Conservation (phyloP, 176 grass and related monocot species). For the Alopecurus myosuroides region DNA sequence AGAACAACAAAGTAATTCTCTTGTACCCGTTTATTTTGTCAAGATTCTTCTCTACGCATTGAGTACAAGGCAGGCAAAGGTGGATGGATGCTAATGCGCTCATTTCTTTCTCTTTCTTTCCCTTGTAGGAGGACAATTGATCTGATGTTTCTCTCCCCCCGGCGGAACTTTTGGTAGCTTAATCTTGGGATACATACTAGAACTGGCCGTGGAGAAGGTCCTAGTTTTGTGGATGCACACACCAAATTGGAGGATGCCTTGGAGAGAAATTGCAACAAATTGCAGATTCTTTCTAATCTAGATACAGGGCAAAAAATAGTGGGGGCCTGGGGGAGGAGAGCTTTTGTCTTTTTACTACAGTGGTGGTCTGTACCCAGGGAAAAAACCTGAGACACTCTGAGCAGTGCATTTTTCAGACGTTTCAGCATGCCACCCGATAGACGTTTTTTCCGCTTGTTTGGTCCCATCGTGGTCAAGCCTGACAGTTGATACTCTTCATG, state of each 20-base stretch:
- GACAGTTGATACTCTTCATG: slow-evolving; percentile 6
- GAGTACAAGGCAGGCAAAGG: neutral
- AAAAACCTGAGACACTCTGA: slow-evolving; percentile 18
- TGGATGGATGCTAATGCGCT: neutral
- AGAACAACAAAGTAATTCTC: slow-evolving; percentile 53
- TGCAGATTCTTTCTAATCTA: slow-evolving; percentile 6
- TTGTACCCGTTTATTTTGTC: neutral
- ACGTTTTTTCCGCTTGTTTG: slow-evolving; percentile 20
- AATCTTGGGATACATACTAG: slow-evolving; percentile 41
- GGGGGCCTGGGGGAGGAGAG: slow-evolving; percentile 1
- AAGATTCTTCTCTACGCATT: neutral
- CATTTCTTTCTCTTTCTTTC: neutral
- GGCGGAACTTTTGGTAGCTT: slow-evolving; percentile 28
- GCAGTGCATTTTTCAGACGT: slow-evolving; percentile 22
- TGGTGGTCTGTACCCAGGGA: neutral
- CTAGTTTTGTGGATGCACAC: neutral
- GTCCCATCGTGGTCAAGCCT: slow-evolving; percentile 14
- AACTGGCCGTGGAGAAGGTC: slow-evolving; percentile 12
- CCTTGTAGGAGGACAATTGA: slow-evolving; percentile 37
- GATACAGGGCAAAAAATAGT: slow-evolving; percentile 35
- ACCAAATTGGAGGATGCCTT: neutral
- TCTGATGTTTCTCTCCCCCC: slow-evolving; percentile 25
- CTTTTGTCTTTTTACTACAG: slow-evolving; percentile 40
- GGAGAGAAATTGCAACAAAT: neutral
- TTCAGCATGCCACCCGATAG: slow-evolving; percentile 15